Evolutionary conservation across 2,329 filamentous ascomycete species (phyloP).

Genomic region (Amauroascus niger): DNA sequence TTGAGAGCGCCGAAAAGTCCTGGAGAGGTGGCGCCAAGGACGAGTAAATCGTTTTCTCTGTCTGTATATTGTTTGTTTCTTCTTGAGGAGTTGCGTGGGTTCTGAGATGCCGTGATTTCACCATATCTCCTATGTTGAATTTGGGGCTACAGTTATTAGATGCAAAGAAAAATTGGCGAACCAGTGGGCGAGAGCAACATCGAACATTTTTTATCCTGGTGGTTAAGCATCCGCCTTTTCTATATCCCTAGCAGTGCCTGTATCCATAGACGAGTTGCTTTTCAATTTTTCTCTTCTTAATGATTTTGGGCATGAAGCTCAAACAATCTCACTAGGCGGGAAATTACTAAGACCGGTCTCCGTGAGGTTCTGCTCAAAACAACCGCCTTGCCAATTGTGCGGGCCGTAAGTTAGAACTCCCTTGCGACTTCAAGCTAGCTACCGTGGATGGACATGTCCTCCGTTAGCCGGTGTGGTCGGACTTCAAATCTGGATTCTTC

Average conservation of each 20-base stretch:
- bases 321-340: too few species aligned
- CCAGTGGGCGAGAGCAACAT: not conserved
- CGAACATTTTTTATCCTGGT: not conserved
- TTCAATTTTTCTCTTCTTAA: too few species aligned
- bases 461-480: too few species aligned
- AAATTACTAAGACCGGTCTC: not conserved
- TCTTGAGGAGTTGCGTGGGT: constrained; percentile 1
- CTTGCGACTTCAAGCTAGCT: too few species aligned
- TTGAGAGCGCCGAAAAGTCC: constrained; percentile 42
- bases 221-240: not conserved
- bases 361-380: too few species aligned
- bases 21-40: constrained; percentile 44
- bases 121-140: not conserved
- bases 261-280: not conserved
- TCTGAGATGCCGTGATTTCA: not conserved
- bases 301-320: too few species aligned
- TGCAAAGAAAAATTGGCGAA: not conserved
- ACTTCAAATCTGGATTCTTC: not conserved
- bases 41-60: constrained; percentile 28
- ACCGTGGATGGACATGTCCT: too few species aligned
- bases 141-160: not conserved
- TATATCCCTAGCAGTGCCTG: not conserved
- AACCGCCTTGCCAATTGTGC: too few species aligned
- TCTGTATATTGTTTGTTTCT: not conserved
- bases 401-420: too few species aligned